Conservation (phyloP, 768 basidiomycete species). For the Psilocybe cyanescens region DNA sequence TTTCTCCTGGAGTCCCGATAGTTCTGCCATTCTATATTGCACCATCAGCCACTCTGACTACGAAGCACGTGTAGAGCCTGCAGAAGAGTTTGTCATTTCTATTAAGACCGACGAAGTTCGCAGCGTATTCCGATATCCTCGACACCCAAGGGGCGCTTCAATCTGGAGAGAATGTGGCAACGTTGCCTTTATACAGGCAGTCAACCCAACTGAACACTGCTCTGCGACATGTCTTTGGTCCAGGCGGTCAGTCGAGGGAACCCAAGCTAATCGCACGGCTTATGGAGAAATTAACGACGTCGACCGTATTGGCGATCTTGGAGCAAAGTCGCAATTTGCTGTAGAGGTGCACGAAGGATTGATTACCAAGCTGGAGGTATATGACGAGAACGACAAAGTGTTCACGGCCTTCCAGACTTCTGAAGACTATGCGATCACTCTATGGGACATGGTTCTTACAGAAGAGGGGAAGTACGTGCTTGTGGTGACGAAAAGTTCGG, state of each 20-base stretch:
- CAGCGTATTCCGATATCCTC: conserved; percentile 1
- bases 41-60: conserved; percentile 9
- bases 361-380: conserved; percentile 14
- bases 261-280: not conserved
- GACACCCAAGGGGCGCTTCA: conserved; percentile 5
- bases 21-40: conserved; percentile 11
- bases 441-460: conserved; percentile 14
- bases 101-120: not conserved
- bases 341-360: conserved; percentile 13
- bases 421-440: not conserved
- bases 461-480: conserved; percentile 9
- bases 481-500: conserved; percentile 12
- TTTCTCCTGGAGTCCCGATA: conserved; percentile 15
- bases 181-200: conserved; percentile 7
- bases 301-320: conserved; percentile 6
- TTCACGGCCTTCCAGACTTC: conserved; percentile 15
- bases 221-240: conserved; percentile 9
- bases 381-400: conserved; percentile 4
- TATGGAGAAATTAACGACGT: conserved; percentile 14
- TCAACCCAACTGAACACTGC: conserved; percentile 1
- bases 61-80: conserved; percentile 1
- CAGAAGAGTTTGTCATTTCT: not conserved
- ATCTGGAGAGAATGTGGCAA: conserved; percentile 10
- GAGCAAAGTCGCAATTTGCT: conserved; percentile 10
- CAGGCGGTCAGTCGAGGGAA: not conserved